Evolutionary conservation across 371 early-diverging fungal genomes (phyloP).

Genomic region (Syncephalastrum contaminatum): DNA sequence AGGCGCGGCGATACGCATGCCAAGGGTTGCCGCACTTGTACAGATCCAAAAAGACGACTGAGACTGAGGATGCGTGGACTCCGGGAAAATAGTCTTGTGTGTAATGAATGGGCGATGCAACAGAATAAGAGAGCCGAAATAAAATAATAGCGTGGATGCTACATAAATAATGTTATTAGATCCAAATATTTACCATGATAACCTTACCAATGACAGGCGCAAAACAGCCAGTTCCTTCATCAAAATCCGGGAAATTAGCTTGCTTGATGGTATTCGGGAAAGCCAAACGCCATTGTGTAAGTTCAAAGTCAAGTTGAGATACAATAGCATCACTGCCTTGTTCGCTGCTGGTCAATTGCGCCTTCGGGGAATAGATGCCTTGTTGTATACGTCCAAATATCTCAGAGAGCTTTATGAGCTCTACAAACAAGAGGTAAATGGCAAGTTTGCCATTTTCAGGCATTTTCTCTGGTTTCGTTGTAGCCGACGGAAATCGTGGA

Average conservation of each 20-base stretch:
- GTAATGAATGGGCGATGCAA: conserved; percentile 51
- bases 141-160: conserved; percentile 42
- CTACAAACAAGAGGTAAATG: conserved; percentile 41
- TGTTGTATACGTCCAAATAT: conserved; percentile 42
- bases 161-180: background rate
- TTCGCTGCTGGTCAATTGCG: conserved; percentile 31
- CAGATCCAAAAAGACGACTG: conserved; percentile 46
- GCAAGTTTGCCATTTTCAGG: conserved; percentile 22
- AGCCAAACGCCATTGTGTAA: conserved; percentile 47
- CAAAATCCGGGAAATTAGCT: conserved; percentile 32
- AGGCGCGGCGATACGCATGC: conserved; percentile 38
- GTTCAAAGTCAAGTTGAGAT: conserved; percentile 36
- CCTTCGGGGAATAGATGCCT: conserved; percentile 46
- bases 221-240: conserved; percentile 33
- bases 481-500: conserved; percentile 40
- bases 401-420: conserved; percentile 43
- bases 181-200: too few relatives aligned
- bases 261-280: conserved; percentile 37
- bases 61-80: conserved; percentile 14
- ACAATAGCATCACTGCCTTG: conserved; percentile 47
- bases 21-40: conserved; percentile 43
- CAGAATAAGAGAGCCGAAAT: conserved; percentile 39
- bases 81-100: conserved; percentile 10
- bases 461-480: conserved; percentile 19
- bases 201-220: conserved; percentile 43